Conservation (phyloP, 352 stramenopile species). For the Peronospora farinosa region DNA sequence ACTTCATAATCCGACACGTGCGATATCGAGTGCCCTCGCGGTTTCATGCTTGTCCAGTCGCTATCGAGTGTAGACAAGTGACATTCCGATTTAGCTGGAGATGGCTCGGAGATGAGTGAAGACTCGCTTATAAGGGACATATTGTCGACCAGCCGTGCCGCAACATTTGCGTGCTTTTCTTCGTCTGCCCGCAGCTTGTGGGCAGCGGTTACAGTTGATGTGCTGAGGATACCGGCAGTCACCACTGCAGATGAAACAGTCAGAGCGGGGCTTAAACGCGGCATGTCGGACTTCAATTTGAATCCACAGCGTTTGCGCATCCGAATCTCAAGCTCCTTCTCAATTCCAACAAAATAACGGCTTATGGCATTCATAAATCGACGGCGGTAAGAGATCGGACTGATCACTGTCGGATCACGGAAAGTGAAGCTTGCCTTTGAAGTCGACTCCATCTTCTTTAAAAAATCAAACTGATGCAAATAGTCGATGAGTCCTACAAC, state of each 20-base stretch:
- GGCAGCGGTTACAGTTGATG: conserved; percentile 2
- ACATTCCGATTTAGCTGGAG: conserved; percentile 25
- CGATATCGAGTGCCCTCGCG: conserved; percentile 45
- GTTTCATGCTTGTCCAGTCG: conserved; percentile 36
- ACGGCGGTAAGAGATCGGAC: conserved; percentile 65
- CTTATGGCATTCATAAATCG: conserved; percentile 82
- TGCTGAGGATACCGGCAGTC: conserved; percentile 2
- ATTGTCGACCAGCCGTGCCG: conserved; percentile 27
- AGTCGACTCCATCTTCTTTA: conserved; percentile 88
- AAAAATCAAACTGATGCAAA: conserved; percentile 83
- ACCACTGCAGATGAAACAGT: neutral
- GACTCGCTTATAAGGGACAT: conserved; percentile 26
- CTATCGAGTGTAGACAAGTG: conserved; percentile 27
- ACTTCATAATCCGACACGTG: conserved; percentile 30
- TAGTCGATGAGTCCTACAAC: conserved; percentile 82
- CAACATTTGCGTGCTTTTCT: conserved; percentile 28
- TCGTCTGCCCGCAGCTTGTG: conserved; percentile 11
- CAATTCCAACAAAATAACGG: conserved; percentile 76
- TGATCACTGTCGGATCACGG: conserved; percentile 80
- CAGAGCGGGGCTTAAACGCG: conserved; percentile 1
- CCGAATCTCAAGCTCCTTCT: conserved; percentile 62
- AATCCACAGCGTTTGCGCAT: conserved; percentile 46
- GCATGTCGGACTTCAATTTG: conserved; percentile 20
- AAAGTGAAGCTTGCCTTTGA: conserved; percentile 82
- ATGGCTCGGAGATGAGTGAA: conserved; percentile 6